Percentiles rank a stretch among this genome's conserved stretches.
phyloP scores from a whole-genome alignment of 2,329 filamentous ascomycete genomes.

The Cercospora beticola region DNA sequence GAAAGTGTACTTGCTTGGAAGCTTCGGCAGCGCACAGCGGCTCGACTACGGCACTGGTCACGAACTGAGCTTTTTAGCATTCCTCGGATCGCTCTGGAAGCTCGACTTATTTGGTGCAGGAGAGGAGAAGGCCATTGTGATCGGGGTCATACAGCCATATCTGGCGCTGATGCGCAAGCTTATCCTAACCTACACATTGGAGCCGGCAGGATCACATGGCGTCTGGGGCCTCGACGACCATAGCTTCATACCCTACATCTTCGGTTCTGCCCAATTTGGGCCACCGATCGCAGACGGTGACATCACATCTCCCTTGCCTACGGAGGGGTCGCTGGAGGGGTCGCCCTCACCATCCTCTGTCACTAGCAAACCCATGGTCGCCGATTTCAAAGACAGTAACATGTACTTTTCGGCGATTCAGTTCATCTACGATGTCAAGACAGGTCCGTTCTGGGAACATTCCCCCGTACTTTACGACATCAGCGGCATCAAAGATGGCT shows the following conservation, averaged over 20 bases:
- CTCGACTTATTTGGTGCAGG: slow-evolving; percentile 72
- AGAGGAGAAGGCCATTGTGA: slow-evolving; percentile 74
- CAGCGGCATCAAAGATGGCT: slow-evolving; percentile 81
- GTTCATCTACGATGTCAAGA: slow-evolving; percentile 97
- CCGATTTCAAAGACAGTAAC: slow-evolving; percentile 45
- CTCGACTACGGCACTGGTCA: slow-evolving; percentile 96
- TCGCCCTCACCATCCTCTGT: slow-evolving; percentile 72
- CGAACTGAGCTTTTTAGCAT: slow-evolving; percentile 91
- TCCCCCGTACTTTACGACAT: slow-evolving; percentile 94
- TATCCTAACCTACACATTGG: slow-evolving; percentile 87
- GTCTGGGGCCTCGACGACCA: slow-evolving; percentile 99
- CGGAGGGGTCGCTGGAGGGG: slow-evolving; percentile 70
- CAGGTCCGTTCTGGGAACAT: slow-evolving; percentile 90
- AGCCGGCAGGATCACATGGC: slow-evolving; percentile 92
- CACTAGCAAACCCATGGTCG: slow-evolving; percentile 43
- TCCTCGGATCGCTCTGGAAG: slow-evolving; percentile 88
- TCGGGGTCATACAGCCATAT: slow-evolving; percentile 83
- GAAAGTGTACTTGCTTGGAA: slow-evolving; percentile 74
- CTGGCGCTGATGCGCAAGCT: slow-evolving; percentile 76
- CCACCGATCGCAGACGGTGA: slow-evolving; percentile 67
- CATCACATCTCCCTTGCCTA: slow-evolving; percentile 56
- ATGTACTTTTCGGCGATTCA: slow-evolving; percentile 95
- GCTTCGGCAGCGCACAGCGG: slow-evolving; percentile 83
- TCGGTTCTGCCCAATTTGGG: slow-evolving; percentile 86
- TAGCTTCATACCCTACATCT: slow-evolving; percentile 89